These are phyloP conservation scores for Pseudomonodictys pantanalensis DNA, from an alignment of 495 filamentous ascomycete genomes.

Conservation along the genomic window DNA sequence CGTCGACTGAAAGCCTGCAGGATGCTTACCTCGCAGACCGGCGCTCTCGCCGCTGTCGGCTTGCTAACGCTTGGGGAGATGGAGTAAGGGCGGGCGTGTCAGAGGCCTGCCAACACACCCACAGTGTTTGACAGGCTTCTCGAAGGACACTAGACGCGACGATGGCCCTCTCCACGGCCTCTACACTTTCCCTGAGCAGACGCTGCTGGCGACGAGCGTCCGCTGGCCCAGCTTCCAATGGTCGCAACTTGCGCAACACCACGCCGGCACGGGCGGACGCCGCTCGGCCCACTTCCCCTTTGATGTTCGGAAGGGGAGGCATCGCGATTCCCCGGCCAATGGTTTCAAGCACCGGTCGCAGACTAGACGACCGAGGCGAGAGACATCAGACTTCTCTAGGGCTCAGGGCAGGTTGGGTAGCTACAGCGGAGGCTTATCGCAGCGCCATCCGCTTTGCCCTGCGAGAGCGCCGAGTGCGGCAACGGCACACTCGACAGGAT, in stretches of 20 bases:
- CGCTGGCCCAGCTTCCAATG: neutral
- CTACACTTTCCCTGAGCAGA: neutral
- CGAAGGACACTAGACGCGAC: neutral
- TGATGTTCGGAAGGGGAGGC: neutral
- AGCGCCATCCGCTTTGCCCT: conserved; percentile 19
- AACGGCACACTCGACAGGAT: neutral
- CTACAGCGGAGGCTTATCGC: conserved; percentile 25
- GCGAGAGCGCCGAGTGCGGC: neutral
- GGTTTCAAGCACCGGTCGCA: neutral
- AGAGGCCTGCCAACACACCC: neutral
- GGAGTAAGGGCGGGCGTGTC: neutral
- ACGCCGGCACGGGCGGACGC: neutral
- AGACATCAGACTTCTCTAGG: too few species aligned
- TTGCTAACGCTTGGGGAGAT: neutral
- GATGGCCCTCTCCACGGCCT: neutral
- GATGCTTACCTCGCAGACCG: conserved; percentile 2
- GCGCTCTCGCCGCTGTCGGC: neutral
- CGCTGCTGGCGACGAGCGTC: neutral
- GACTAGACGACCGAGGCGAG: neutral
- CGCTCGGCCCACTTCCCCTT: conserved; percentile 20
- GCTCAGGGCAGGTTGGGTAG: too few species aligned
- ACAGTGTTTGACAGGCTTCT: neutral
- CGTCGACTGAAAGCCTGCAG: conserved; percentile 15
- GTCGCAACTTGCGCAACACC: neutral
- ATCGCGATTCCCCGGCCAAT: conserved; percentile 16